Base-by-base conservation (phyloP, 1,284 basidiomycete genomes). In the Moesziomyces antarcticus region DNA sequence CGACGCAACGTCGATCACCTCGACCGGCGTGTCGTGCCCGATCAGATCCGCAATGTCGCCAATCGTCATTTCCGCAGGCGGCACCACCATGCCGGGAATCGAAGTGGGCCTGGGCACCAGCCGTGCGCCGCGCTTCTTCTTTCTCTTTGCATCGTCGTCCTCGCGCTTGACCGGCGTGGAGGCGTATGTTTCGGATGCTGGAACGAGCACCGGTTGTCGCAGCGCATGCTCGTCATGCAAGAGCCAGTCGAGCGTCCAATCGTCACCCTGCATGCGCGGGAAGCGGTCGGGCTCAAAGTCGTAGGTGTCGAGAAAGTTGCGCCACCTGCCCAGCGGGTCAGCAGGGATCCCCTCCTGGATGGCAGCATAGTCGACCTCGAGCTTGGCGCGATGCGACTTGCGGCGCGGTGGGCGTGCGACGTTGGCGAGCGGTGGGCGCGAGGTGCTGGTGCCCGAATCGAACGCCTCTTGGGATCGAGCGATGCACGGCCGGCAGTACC, bases 11-110 rank as follows among this genome's bases (percentile, higher is more conserved):
- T 85, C 85, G 52, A 80, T 78, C 43, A 80, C 78, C 46, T 80
- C 77, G 27, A 80, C 77, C 4, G 77, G 70, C 7, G 77, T 77
- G 8, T 75, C 68, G 30, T 56, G 55, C 9, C 73, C 95, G 43
- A 97, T 88, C 22, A 90, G 86, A 56, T 91, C 86, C 0, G 91
- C 93, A 1, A 98, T 90, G 77, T 95, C 91, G 50, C 89, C 87
- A 41, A 94, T 91, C 1, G 89, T 90, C 62, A 92, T 89, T 49
- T 88, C 86, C 6, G 84, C 71, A 2, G 87, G 84, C 0, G 93
- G 93, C 90, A 95, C 93, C 78, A 89, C 89, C 91, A 95, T 92
- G 20, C 77, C 77, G 1, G 69, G 69, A 7, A 80, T 80, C 5
- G 59, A 40, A n/a, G 69, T 62, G 14, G 20, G 37, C 25, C 47